Conservation (phyloP, 805 yeast genomes). For the Komagataella mondaviorum region DNA sequence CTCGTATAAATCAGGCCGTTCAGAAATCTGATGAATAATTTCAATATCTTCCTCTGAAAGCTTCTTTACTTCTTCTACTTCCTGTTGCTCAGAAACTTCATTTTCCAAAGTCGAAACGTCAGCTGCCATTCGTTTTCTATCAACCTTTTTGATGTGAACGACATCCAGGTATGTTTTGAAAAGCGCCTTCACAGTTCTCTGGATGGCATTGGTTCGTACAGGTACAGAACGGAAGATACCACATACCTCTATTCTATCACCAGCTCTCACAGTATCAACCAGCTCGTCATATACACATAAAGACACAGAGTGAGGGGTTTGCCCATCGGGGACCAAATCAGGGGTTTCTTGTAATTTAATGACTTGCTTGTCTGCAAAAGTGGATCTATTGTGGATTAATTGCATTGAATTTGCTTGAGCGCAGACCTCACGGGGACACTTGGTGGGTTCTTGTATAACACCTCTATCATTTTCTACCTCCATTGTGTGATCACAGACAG, state of each 20-base stretch:
- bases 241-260: constrained; percentile 91
- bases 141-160: constrained; percentile 81
- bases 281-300: constrained; percentile 91
- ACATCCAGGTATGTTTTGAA: constrained; percentile 92
- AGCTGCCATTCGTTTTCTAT: constrained; percentile 65
- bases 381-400: constrained; percentile 80
- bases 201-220: constrained; percentile 75
- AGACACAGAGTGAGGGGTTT: constrained; percentile 93
- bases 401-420: constrained; percentile 78
- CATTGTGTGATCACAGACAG: constrained; percentile 85
- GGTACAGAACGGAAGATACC: constrained; percentile 92
- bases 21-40: constrained; percentile 45
- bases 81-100: constrained; percentile 45
- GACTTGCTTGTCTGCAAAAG: constrained; percentile 92
- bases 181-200: constrained; percentile 68
- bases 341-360: constrained; percentile 92
- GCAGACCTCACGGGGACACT: constrained; percentile 86
- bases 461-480: constrained; percentile 93
- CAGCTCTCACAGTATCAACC: constrained; percentile 90
- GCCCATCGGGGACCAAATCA: constrained; percentile 94
- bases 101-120: constrained; percentile 62
- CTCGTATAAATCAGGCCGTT: constrained; percentile 73
- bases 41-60: constrained; percentile 58
- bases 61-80: constrained; percentile 64
- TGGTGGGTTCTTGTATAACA: constrained; percentile 81